A percentile compares a stretch with the other conserved stretches of the same genome.
Evolutionary conservation across 768 basidiomycete genomes (phyloP).

Genomic region (Lactarius indigo): DNA sequence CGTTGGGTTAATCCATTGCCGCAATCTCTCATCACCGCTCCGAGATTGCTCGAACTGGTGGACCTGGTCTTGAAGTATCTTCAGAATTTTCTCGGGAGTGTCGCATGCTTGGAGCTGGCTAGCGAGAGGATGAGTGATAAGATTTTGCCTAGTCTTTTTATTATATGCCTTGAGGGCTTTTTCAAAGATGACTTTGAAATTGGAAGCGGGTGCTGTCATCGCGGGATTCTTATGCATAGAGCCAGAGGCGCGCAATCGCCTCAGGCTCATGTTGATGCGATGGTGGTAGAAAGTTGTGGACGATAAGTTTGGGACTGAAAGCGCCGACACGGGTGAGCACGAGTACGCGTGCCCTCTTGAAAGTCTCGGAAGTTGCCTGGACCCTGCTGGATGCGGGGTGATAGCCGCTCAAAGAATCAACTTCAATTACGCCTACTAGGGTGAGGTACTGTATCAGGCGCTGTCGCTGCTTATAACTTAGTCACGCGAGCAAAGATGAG

Average conservation of each 20-base stretch:
- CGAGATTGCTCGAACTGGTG: neutral
- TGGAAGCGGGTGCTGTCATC: neutral
- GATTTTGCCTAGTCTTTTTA: neutral
- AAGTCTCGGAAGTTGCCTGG: no score
- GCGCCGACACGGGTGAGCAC: no score
- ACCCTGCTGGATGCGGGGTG: no score
- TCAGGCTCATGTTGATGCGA: neutral
- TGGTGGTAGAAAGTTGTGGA: neutral
- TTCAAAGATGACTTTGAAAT: neutral
- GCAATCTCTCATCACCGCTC: neutral
- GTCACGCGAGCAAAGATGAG: no score
- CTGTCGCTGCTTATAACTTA: no score
- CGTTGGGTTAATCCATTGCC: neutral
- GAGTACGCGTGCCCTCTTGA: no score
- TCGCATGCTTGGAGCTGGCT: neutral
- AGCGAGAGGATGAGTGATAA: neutral
- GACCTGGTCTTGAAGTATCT: neutral
- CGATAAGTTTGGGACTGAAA: no score
- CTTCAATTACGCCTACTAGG: no score
- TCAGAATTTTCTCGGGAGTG: neutral
- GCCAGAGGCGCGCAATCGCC: neutral
- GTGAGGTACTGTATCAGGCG: no score
- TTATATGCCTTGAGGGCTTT: neutral
- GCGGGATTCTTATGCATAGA: neutral
- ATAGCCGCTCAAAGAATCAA: no score